Evolutionary conservation across 1,139 yeast species (phyloP).

Genomic region (Zygosaccharomyces pseudobailii): DNA sequence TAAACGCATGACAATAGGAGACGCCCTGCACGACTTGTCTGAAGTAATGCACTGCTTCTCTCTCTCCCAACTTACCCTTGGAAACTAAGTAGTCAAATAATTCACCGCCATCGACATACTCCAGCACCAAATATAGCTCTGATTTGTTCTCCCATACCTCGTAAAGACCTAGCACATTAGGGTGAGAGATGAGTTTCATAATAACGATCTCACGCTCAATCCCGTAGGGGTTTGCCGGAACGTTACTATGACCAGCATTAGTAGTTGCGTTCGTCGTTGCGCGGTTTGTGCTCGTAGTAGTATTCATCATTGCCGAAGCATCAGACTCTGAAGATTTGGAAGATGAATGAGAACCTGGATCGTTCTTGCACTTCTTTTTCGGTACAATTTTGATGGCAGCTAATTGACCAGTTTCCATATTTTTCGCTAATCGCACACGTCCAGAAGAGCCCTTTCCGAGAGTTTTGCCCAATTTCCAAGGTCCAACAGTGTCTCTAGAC

Average conservation of each 20-base stretch:
- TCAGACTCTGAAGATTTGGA: slow-evolving; percentile 12
- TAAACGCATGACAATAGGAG: slow-evolving; percentile 77
- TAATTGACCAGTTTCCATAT: slow-evolving; percentile 60
- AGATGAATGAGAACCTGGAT: slow-evolving; percentile 7
- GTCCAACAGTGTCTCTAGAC: slow-evolving; percentile 50
- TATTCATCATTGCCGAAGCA: slow-evolving; percentile 15
- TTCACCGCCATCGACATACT: slow-evolving; percentile 83
- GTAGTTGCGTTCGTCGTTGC: slow-evolving; percentile 28
- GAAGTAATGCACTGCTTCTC: slow-evolving; percentile 68
- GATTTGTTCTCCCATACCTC: slow-evolving; percentile 84
- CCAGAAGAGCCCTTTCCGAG: slow-evolving; percentile 77
- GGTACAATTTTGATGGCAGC: slow-evolving; percentile 83
- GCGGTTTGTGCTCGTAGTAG: slow-evolving; percentile 13
- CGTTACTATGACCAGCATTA: slow-evolving; percentile 38
- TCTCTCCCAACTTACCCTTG: slow-evolving; percentile 74
- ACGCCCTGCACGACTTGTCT: slow-evolving; percentile 73
- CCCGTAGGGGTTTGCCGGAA: slow-evolving; percentile 53
- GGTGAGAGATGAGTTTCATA: slow-evolving; percentile 73
- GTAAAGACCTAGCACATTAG: slow-evolving; percentile 67
- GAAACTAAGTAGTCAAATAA: slow-evolving; percentile 70
- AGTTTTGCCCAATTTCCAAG: slow-evolving; percentile 77
- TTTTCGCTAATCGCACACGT: slow-evolving; percentile 68
- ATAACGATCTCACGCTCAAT: slow-evolving; percentile 79
- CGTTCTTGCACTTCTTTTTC: slow-evolving; percentile 35
- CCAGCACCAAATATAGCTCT: slow-evolving; percentile 67